Base-by-base conservation (phyloP, 306 rosid species). In the Spatholobus suberectus region DNA sequence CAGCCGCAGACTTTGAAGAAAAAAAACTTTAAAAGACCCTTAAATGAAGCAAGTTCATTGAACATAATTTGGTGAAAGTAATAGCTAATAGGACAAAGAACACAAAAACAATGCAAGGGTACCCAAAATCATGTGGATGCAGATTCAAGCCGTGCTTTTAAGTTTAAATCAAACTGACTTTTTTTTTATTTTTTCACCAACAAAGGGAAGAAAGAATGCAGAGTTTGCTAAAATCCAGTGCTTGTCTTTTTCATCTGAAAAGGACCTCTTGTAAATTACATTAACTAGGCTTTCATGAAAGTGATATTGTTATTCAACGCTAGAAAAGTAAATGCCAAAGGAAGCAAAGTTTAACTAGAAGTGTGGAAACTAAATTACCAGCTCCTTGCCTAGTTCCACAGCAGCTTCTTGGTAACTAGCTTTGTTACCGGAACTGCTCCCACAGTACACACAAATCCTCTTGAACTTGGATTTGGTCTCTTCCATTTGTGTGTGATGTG, bases 351-450 rank as follows among this genome's bases (percentile, higher is more conserved):
- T 11, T 1, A 15, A 55, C 34, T 23, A 18, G 1, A 26, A 57
- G 26, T 11, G 21, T 35, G 37, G 70, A 51, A 70, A 43, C 13
- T 5, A 70, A 5, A 47, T 77, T 89, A 96, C 99, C 97, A 96
- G 84, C 70, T 96, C 99, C 18, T 92, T 86, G 71, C 94, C 99
- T 4, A 96, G 97, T 58, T 96, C 93, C 13, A 92, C 91, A 34
- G 99, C 99, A 77, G 99, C 98, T 85, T 94, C 94, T 81, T 92
- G 97, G 87, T 96, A 96, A 77, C 89, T 92, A 41, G 97, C 79
- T 88, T 96, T 96, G 90, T 92, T 96, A 13, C 99, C 99, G 2
- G 99, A 90, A 81, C 97, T 94, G 91, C 99, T 96, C 23, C 99
- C 99, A 88, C 99, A 96, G 76, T 92, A 96, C 7, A 96, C 99